Evolutionary conservation across 1,139 yeast genomes (phyloP), one percentile per base, ranked within the genome.

Genomic region (Groenewaldozyma sp.): DNA sequence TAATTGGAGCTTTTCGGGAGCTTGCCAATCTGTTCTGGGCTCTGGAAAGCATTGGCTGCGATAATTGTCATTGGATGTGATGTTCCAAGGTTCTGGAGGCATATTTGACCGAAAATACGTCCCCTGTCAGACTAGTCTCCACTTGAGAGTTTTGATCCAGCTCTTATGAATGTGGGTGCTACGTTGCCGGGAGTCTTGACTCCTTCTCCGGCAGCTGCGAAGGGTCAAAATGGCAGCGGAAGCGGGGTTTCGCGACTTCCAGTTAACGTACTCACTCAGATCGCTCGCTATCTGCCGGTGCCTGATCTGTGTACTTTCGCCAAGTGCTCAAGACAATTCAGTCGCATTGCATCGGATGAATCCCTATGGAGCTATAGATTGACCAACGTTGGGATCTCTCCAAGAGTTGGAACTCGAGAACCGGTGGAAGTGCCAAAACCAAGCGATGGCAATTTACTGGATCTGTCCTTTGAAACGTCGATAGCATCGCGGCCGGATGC

Each of bases 321-420:
- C 3, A 42, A 46, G 31, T 62, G 69, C 6, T 64, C 64, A 45
- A 54, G 63, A 32, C 46, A 52, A 10, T 60, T 63, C 35, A 53
- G 66, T 28, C 51, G 58, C 27, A 53, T 59, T 13, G 54, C 56
- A 9, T 46, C 52, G 49, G 52, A 58, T 40, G 57, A 53, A 6
- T 53, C 55, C 7, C 52, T 76, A 18, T 81, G 87, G 86, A 55
- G 69, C 2, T 49, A 63, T 2, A 67, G 68, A 52, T 60, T 80
- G 38, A 62, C 56, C 45, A 55, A 52, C 18, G 65, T 80, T 62
- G 73, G 70, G 7, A 13, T 39, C 24, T 34, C 26, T 2, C 24
- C 16, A 10, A 31, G 17, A 20, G 7, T 39, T 13, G 34, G 22
- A 19, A 21, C 16, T 18, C 13, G 24, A 14, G n/a, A n/a, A n/a